These are phyloP conservation scores for Aureobasidium sp. DNA, from an alignment of 2,329 filamentous ascomycete species.

Conservation along the genomic window DNA sequence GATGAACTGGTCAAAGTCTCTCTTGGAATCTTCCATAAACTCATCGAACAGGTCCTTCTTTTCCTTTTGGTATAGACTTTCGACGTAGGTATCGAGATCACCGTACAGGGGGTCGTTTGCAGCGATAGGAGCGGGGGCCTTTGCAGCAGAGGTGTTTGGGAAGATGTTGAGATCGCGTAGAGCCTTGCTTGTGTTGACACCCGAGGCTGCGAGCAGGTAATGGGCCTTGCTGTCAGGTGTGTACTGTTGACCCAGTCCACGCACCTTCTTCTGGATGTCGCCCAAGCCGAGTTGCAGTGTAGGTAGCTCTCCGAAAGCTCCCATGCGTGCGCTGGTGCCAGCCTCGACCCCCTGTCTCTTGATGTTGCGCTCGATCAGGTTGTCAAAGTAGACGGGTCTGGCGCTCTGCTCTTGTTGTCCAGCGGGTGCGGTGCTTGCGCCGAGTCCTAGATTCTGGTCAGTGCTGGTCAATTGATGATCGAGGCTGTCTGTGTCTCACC, in stretches of 20 bases:
- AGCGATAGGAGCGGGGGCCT: conserved; percentile 24
- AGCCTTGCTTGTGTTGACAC: conserved; percentile 78
- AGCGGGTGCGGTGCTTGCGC: conserved; percentile 2
- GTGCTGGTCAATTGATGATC: background rate
- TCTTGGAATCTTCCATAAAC: conserved; percentile 78
- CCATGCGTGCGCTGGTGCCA: conserved; percentile 30
- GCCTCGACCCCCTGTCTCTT: conserved; percentile 62
- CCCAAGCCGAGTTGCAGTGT: conserved; percentile 84
- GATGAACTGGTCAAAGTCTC: conserved; percentile 87
- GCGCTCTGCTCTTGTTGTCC: conserved; percentile 27
- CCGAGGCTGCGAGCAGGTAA: conserved; percentile 87
- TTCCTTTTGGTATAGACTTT: conserved; percentile 81
- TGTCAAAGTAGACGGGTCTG: conserved; percentile 56
- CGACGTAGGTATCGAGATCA: conserved; percentile 63
- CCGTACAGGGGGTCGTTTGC: conserved; percentile 38
- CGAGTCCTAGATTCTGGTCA: background rate
- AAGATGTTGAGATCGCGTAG: conserved; percentile 62
- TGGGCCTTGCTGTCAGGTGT: conserved; percentile 51
- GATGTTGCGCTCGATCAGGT: conserved; percentile 54
- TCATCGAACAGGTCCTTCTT: conserved; percentile 87
- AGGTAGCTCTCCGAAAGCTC: conserved; percentile 66
- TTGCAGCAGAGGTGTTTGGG: background rate
- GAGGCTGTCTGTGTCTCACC: background rate
- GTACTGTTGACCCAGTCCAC: conserved; percentile 63
- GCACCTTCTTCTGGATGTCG: conserved; percentile 71